A percentile compares a stretch with the other conserved stretches of the same genome.
Evolutionary conservation across 1,284 basidiomycete species (phyloP).

Genomic region (Sporisorium reilianum): DNA sequence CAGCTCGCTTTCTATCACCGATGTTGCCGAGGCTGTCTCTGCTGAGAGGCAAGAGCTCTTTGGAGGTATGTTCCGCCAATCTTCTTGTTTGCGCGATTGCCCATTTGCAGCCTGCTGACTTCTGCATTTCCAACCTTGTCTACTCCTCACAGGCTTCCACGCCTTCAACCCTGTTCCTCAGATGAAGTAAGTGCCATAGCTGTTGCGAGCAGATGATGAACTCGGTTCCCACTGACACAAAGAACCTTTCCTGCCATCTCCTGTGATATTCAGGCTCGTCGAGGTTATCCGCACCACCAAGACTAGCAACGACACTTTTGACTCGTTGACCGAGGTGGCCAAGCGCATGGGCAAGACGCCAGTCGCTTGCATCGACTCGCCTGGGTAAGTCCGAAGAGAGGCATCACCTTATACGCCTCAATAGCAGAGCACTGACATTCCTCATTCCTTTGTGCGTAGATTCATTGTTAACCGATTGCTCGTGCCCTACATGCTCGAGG

Average conservation of each 20-base stretch:
- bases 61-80: constrained; percentile 26
- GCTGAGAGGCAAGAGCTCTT: constrained; percentile 57
- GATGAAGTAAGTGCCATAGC: constrained; percentile 71
- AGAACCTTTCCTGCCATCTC: neutral
- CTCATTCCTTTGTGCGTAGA: constrained; percentile 33
- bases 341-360: constrained; percentile 73
- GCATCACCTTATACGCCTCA: neutral
- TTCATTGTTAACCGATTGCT: constrained; percentile 74
- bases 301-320: constrained; percentile 72
- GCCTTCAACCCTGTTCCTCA: constrained; percentile 73
- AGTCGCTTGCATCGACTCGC: constrained; percentile 73
- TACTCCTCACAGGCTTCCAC: constrained; percentile 70
- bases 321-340: constrained; percentile 72
- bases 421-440: constrained; percentile 9
- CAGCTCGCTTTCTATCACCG: constrained; percentile 72
- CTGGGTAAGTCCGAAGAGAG: constrained; percentile 28
- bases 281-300: constrained; percentile 73
- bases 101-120: neutral
- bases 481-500: constrained; percentile 74
- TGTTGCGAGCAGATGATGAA: neutral
- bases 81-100: neutral
- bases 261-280: constrained; percentile 55
- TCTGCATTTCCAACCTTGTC: neutral
- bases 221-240: neutral
- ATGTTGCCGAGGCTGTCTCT: constrained; percentile 71